Conservation (phyloP, 176 grass and related monocot genomes). For the Elaeis guineensis region DNA sequence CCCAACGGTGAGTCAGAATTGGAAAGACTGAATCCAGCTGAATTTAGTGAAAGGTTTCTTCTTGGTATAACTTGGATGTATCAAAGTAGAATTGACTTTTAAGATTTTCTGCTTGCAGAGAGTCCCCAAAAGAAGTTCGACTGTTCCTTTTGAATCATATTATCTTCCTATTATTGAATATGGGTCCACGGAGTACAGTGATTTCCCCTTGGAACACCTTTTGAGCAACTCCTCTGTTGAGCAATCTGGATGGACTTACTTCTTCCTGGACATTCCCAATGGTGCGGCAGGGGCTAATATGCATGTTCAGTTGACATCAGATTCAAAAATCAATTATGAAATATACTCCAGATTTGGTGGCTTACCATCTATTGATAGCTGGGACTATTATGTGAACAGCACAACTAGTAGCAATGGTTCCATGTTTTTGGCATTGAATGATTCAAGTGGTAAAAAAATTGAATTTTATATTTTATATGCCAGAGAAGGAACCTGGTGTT, state of each 20-base stretch:
- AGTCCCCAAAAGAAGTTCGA: constrained; percentile 58
- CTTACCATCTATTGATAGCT: constrained; percentile 67
- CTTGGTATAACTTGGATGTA: too few species aligned
- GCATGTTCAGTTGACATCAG: constrained; percentile 66
- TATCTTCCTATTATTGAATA: constrained; percentile 61
- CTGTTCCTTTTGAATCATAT: constrained; percentile 65
- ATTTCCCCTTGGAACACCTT: constrained; percentile 57
- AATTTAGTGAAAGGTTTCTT: too few species aligned
- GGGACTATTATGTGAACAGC: constrained; percentile 75
- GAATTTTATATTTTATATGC: constrained; percentile 90
- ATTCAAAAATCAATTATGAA: constrained; percentile 66
- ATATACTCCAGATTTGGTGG: constrained; percentile 72
- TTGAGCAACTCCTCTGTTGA: constrained; percentile 64
- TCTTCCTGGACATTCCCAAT: constrained; percentile 77
- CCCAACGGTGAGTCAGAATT: too few species aligned
- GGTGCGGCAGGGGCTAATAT: constrained; percentile 80
- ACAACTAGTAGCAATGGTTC: constrained; percentile 54
- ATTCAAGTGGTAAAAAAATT: constrained; percentile 50
- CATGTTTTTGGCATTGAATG: constrained; percentile 46
- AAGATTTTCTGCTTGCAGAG: constrained; percentile 37
- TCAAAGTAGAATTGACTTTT: background rate
- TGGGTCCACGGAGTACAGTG: constrained; percentile 28
- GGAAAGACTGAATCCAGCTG: too few species aligned
- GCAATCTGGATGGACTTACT: constrained; percentile 78
- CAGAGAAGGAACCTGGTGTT: constrained; percentile 81